Evolutionary conservation across 495 filamentous ascomycete genomes (phyloP), one percentile per base, ranked within the genome.

Genomic region (Cercophora sp.): DNA sequence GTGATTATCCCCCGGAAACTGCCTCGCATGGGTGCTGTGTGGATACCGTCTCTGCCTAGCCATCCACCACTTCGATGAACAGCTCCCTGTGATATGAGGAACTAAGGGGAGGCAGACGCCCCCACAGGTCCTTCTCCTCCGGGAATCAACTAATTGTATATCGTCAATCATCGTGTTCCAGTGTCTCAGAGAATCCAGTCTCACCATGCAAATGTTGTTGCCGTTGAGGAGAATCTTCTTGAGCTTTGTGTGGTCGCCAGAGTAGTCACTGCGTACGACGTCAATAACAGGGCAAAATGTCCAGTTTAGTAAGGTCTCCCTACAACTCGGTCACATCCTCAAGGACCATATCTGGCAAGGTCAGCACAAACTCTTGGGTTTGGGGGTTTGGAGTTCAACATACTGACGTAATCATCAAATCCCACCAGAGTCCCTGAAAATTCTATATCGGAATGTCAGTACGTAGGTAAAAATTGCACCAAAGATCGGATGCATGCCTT

Each of bases 361-460:
- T 53, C 8, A 54, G 26, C 13, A 22, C 18, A 32, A 34, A 41
- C 31, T n/a, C 13, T 2, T 4, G 5, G 29, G 15, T 8, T 32
- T 34, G 26, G 29, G 15, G 8, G 8, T 8, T 9, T 4, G 10
- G 15, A 31, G 18, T 32, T 31, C 13, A 34, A 95, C 92, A 72
- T 83, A 96, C 91, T 98, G 77, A 98, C 93, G 74, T 96, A 98
- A 79, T 98, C 93, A 68, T 98, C 93, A 61, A 96, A 98, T 2
- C 93, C 93, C 27, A 96, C 79, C 19, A 98, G 75, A 5, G 89
- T 96, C 34, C 93, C 93, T 48, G 87, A 84, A 73, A 97, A 97
- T 67, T 98, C 93, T 97, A 58, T 2, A 27, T 19, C 5, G 13
- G 27, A 37, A 8, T 27, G 41, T 64, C 55, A 63, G 64, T 18